Conservation (phyloP, 176 grass and related monocot species). For the Zoysia japonica region DNA sequence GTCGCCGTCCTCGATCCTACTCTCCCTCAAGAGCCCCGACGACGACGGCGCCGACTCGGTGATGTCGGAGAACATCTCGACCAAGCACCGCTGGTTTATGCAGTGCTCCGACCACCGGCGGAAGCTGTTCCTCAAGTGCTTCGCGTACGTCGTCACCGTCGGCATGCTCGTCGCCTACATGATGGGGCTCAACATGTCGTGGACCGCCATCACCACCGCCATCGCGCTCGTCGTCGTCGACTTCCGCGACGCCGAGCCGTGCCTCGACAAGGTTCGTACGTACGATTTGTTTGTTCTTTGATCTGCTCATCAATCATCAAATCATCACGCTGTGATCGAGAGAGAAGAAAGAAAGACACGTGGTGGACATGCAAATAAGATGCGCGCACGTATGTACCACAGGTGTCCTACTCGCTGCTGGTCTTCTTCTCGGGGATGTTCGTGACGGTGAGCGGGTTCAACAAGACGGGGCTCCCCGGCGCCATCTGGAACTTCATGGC, state of each 20-base stretch:
- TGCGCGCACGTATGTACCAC: background rate
- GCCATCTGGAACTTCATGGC: slow-evolving; percentile 90
- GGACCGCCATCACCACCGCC: slow-evolving; percentile 86
- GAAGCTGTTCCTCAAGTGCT: slow-evolving; percentile 63
- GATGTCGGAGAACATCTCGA: slow-evolving; percentile 60
- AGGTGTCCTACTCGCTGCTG: slow-evolving; percentile 94
- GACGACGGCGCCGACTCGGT: slow-evolving; percentile 27
- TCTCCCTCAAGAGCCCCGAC: slow-evolving; percentile 44
- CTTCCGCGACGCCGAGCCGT: slow-evolving; percentile 78
- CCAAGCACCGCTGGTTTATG: slow-evolving; percentile 50
- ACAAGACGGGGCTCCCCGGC: slow-evolving; percentile 81
- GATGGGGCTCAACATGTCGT: slow-evolving; percentile 94
- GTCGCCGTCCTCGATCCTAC: slow-evolving; percentile 39
- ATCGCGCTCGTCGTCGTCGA: slow-evolving; percentile 88
- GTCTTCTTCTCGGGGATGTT: slow-evolving; percentile 99
- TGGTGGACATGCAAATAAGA: background rate
- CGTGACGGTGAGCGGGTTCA: slow-evolving; percentile 94
- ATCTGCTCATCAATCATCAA: background rate
- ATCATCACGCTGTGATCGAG: background rate
- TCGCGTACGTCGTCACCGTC: slow-evolving; percentile 78
- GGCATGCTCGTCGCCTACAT: slow-evolving; percentile 82
- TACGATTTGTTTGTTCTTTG: background rate
- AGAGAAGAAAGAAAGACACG: background rate
- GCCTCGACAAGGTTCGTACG: slow-evolving; percentile 69
- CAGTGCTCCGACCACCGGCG: slow-evolving; percentile 62